Percentiles rank a stretch among this genome's conserved stretches.
Evolutionary conservation across 805 yeast genomes (phyloP).

Genomic region (Candida nemodendra): DNA sequence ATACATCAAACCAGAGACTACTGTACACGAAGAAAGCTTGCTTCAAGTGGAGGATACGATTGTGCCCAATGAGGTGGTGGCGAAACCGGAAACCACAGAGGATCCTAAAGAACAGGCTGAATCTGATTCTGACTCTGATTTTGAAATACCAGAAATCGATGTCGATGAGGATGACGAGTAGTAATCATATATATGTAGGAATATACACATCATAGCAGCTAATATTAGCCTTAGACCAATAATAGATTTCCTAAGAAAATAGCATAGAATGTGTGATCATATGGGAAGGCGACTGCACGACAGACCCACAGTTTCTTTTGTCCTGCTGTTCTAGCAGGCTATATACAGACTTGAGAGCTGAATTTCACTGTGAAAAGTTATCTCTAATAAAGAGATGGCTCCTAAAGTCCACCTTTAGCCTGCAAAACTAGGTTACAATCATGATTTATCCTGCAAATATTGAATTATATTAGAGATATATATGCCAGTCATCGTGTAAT

Average conservation of each 20-base stretch:
- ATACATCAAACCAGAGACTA: slow-evolving; percentile 1
- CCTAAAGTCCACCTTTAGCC: slow-evolving; percentile 22
- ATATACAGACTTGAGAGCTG: slow-evolving; percentile 23
- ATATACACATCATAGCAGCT: too few relatives aligned
- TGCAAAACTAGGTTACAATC: too few relatives aligned
- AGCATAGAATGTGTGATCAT: too few relatives aligned
- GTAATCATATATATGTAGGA: slow-evolving; percentile 1
- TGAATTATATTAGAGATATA: too few relatives aligned
- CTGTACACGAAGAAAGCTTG: slow-evolving; percentile 7
- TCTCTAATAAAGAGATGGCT: slow-evolving; percentile 5
- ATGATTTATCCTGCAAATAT: too few relatives aligned
- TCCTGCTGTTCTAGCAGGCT: slow-evolving; percentile 22
- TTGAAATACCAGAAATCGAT: slow-evolving; percentile 38
- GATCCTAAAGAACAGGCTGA: slow-evolving; percentile 5
- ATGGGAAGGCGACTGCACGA: too few relatives aligned
- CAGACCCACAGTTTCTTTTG: slow-evolving; percentile 18
- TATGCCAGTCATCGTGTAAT: too few relatives aligned
- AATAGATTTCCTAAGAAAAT: too few relatives aligned
- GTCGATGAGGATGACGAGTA: slow-evolving; percentile 31
- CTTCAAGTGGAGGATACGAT: slow-evolving; percentile 8
- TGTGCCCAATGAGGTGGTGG: slow-evolving; percentile 2
- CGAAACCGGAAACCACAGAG: neutral
- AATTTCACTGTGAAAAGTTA: slow-evolving; percentile 1
- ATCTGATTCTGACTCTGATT: slow-evolving; percentile 28
- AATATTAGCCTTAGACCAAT: too few relatives aligned